phyloP scores from a whole-genome alignment of 2,329 filamentous ascomycete genomes.

The Fonsecaea nubica region DNA sequence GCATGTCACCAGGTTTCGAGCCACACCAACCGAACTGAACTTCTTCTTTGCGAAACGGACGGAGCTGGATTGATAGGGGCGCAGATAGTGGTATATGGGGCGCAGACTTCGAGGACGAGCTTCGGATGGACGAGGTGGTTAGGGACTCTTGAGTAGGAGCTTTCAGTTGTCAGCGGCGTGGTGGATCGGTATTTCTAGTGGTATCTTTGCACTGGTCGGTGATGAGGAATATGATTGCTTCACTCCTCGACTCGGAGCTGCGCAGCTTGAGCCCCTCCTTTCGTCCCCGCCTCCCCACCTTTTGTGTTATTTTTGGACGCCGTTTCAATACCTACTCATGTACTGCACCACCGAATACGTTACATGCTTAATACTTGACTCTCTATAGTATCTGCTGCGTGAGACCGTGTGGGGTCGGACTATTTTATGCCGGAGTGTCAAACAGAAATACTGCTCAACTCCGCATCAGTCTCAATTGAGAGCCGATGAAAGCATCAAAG shows the following conservation, averaged over 20 bases:
- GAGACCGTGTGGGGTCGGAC: neutral
- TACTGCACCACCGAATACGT: neutral
- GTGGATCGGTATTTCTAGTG: neutral
- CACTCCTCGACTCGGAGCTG: neutral
- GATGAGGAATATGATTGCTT: neutral
- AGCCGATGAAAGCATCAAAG: too few relatives aligned
- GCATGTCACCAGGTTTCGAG: conserved; percentile 18
- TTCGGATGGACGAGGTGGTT: neutral
- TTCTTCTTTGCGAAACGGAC: conserved; percentile 29
- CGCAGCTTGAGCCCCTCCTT: neutral
- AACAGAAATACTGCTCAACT: neutral
- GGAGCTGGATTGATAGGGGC: conserved; percentile 25
- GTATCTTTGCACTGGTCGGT: neutral
- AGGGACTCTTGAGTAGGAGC: neutral
- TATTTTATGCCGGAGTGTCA: neutral
- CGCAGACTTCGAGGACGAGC: neutral
- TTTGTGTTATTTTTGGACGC: neutral
- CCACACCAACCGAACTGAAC: conserved; percentile 21
- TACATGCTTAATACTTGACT: neutral
- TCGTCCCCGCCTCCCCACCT: neutral
- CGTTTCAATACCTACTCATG: neutral
- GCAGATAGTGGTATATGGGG: neutral
- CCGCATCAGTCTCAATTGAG: too few relatives aligned
- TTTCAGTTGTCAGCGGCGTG: neutral
- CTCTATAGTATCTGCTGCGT: neutral